Evolutionary conservation across 2,329 filamentous ascomycete species (phyloP).

Genomic region (Xylaria sp.): DNA sequence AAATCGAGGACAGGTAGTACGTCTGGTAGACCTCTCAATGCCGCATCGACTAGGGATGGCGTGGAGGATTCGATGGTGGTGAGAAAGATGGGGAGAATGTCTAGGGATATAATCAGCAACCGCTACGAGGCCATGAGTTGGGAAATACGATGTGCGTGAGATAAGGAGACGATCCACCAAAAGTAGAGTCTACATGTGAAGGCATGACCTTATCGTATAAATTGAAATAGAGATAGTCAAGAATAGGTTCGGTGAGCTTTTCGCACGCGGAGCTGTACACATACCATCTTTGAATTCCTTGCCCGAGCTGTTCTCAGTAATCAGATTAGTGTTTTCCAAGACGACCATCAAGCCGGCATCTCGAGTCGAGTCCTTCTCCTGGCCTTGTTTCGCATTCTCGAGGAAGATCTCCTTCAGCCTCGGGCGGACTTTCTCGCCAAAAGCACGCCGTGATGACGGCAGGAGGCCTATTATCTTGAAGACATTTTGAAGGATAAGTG

Average conservation of each 20-base stretch:
- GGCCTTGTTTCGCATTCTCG: slow-evolving; percentile 64
- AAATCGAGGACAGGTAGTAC: slow-evolving; percentile 94
- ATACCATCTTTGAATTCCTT: slow-evolving; percentile 94
- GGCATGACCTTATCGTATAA: neutral
- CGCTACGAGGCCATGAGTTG: neutral
- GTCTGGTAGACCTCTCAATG: slow-evolving; percentile 79
- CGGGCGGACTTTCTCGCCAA: slow-evolving; percentile 88
- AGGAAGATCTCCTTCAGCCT: slow-evolving; percentile 86
- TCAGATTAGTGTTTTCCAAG: slow-evolving; percentile 81
- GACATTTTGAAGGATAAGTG: slow-evolving; percentile 87
- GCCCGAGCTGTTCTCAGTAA: slow-evolving; percentile 84
- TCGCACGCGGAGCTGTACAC: neutral
- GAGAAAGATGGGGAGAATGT: slow-evolving; percentile 87
- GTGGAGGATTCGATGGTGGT: slow-evolving; percentile 89
- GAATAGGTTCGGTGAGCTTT: neutral
- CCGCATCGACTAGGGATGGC: slow-evolving; percentile 87
- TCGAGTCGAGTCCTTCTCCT: slow-evolving; percentile 82
- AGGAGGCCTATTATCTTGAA: slow-evolving; percentile 88
- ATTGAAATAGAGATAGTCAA: neutral
- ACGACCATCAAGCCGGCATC: slow-evolving; percentile 94
- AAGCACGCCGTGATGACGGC: slow-evolving; percentile 79
- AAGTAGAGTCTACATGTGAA: neutral
- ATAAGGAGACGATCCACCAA: neutral
- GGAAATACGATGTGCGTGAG: neutral
- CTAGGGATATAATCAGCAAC: slow-evolving; percentile 55